phyloP scores from a whole-genome alignment of 2,329 filamentous ascomycete species.

The Dissoconium aciculare region DNA sequence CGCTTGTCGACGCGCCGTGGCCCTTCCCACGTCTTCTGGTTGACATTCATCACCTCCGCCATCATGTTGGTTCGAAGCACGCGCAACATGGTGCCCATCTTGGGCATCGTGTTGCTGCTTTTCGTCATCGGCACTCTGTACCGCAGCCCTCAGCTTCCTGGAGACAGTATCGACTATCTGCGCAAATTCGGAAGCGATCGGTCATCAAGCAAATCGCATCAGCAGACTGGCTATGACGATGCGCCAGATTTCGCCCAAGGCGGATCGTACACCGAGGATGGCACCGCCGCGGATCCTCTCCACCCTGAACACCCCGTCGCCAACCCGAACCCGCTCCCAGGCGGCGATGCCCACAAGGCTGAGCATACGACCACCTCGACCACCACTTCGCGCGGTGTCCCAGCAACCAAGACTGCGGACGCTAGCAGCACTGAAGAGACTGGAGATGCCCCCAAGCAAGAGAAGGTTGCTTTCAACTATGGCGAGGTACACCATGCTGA shows the following conservation, averaged over 20 bases:
- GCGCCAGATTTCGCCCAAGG: too few species aligned
- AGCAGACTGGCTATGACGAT: too few species aligned
- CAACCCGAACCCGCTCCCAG: background rate
- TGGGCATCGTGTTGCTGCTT: background rate
- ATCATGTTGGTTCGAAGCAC: constrained; percentile 1
- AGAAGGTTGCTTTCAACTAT: background rate
- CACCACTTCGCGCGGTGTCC: background rate
- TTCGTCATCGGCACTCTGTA: background rate
- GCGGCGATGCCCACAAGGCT: background rate
- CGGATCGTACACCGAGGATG: background rate
- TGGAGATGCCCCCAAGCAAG: background rate
- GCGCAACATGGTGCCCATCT: background rate
- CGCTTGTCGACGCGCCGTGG: too few species aligned
- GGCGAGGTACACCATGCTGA: background rate
- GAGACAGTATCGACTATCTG: background rate
- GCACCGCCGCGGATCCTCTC: background rate
- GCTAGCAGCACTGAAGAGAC: background rate
- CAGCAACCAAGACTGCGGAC: background rate
- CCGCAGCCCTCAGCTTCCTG: background rate
- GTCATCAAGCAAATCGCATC: too few species aligned
- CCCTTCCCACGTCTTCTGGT: too few species aligned
- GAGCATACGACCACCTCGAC: background rate
- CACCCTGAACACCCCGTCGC: background rate
- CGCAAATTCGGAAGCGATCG: background rate
- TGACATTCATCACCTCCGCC: background rate